phyloP scores from a whole-genome alignment of 306 rosid species.

The Medicago ruthenica region DNA sequence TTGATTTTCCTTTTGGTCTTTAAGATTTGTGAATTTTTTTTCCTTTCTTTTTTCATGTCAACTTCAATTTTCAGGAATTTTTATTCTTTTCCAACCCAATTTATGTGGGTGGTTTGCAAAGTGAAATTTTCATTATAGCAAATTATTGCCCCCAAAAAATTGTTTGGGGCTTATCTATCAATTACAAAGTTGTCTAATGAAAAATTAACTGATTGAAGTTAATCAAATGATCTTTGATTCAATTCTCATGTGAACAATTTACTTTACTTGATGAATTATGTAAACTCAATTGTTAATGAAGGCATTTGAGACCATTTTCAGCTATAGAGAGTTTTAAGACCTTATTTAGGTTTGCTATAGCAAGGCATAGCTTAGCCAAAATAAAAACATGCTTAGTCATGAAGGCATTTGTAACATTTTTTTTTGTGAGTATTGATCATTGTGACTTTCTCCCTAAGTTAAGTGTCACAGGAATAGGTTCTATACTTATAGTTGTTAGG shows the following conservation, averaged over 20 bases:
- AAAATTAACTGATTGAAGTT: background rate
- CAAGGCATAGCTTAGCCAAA: too few species aligned
- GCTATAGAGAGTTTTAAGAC: too few species aligned
- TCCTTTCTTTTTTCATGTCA: background rate
- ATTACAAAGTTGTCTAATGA: background rate
- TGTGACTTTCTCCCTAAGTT: too few species aligned
- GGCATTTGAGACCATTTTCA: too few species aligned
- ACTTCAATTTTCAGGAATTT: conserved; percentile 14
- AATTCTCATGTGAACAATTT: too few species aligned
- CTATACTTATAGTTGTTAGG: too few species aligned
- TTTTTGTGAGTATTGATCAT: too few species aligned
- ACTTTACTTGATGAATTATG: background rate
- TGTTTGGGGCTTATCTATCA: conserved; percentile 20
- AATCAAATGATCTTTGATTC: background rate
- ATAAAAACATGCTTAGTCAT: too few species aligned
- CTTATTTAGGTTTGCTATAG: too few species aligned
- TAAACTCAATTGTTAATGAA: too few species aligned
- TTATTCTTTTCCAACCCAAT: conserved; percentile 48
- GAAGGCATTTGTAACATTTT: too few species aligned
- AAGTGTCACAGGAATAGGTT: too few species aligned
- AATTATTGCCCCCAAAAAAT: conserved; percentile 9
- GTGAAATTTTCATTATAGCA: conserved; percentile 36
- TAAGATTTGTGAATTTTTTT: conserved; percentile 36
- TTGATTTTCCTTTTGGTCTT: conserved; percentile 23
- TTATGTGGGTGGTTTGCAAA: conserved; percentile 43